These are phyloP conservation scores for Carex kokanica DNA, from an alignment of 176 grass and related monocot genomes.

Conservation along the genomic window DNA sequence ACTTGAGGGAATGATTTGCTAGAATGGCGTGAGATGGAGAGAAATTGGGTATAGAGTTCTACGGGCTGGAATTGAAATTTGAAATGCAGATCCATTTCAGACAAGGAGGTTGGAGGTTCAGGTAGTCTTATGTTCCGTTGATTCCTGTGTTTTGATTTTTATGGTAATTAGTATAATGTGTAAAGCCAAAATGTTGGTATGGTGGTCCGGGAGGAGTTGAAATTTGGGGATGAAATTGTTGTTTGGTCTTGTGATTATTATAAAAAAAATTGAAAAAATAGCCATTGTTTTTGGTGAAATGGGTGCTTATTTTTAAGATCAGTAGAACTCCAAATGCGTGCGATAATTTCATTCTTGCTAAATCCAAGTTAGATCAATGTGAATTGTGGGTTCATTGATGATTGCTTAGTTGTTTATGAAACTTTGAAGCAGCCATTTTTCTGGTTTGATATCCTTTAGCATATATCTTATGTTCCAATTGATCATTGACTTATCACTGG, in stretches of 20 bases:
- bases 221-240: constrained; percentile 4
- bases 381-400: background rate
- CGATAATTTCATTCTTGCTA: constrained; percentile 3
- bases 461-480: background rate
- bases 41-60: constrained; percentile 14
- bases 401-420: background rate
- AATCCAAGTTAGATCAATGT: constrained; percentile 1
- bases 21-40: background rate
- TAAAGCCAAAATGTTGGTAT: constrained; percentile 14
- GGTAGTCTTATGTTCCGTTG: constrained; percentile 23
- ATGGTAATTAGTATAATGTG: constrained; percentile 16
- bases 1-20: background rate
- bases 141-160: constrained; percentile 11
- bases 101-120: background rate
- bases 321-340: background rate
- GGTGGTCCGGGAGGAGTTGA: background rate
- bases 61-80: constrained; percentile 1
- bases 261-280: background rate
- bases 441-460: background rate
- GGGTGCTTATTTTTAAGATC: background rate
- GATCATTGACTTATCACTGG: background rate
- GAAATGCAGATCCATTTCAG: background rate
- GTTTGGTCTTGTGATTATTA: constrained; percentile 25
- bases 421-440: background rate
- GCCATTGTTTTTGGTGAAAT: constrained; percentile 6